phyloP scores from a whole-genome alignment of 2,329 filamentous ascomycete species.

The Ophiostoma montium region DNA sequence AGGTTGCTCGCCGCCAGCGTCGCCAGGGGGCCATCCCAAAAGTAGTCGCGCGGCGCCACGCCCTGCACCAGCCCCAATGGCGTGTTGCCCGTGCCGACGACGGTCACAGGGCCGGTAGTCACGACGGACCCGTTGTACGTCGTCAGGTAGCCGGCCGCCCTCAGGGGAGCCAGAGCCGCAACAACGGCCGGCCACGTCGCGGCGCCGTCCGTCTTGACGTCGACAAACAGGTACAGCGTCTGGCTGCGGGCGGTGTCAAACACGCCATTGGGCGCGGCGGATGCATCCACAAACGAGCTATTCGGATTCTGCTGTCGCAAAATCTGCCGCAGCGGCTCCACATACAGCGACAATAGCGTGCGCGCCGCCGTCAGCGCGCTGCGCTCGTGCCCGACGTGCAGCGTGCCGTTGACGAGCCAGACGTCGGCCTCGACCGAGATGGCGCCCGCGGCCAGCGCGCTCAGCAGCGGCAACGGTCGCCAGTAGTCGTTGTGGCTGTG shows the following conservation, averaged over 20 bases:
- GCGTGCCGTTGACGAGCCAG: slow-evolving; percentile 2
- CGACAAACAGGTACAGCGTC: slow-evolving; percentile 4
- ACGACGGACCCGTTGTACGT: not conserved
- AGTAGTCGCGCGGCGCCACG: not conserved
- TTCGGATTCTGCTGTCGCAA: not conserved
- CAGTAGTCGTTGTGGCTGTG: slow-evolving; percentile 4
- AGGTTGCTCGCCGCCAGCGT: not conserved
- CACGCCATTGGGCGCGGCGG: not conserved
- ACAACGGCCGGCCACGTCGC: not conserved
- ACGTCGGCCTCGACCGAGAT: slow-evolving; percentile 1
- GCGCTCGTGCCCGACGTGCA: slow-evolving; percentile 1
- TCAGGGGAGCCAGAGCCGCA: not conserved
- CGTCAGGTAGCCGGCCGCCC: slow-evolving; percentile 1
- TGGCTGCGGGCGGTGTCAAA: not conserved
- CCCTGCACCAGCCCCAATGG: not conserved
- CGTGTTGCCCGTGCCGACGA: slow-evolving; percentile 2
- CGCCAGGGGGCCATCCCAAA: not conserved
- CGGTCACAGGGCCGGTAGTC: not conserved
- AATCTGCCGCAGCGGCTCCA: not conserved
- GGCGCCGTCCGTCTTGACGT: slow-evolving; percentile 1
- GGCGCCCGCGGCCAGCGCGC: slow-evolving; percentile 1
- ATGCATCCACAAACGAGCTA: not conserved
- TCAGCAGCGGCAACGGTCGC: not conserved
- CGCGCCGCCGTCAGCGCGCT: not conserved
- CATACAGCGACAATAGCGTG: not conserved